These are phyloP conservation scores for Lepiota venenata DNA, from an alignment of 768 basidiomycete species.

Conservation along the genomic window DNA sequence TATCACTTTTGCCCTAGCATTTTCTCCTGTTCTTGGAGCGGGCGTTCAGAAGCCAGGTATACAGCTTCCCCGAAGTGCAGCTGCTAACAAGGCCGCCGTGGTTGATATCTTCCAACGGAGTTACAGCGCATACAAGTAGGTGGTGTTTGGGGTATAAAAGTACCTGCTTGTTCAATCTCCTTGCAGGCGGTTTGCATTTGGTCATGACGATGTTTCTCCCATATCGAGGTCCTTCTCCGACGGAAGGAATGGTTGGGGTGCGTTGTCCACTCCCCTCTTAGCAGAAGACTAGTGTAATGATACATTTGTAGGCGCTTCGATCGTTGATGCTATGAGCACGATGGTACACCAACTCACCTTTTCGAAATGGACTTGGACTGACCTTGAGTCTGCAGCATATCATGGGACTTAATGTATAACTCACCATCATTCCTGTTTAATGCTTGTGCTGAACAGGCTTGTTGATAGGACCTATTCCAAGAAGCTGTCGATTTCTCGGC, in stretches of 20 bases:
- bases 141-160: not conserved
- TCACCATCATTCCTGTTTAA: not conserved
- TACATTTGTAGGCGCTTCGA: constrained; percentile 51
- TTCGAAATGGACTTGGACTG: not conserved
- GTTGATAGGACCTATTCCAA: constrained; percentile 43
- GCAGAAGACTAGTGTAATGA: constrained; percentile 15
- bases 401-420: constrained; percentile 53
- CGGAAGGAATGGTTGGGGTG: constrained; percentile 43
- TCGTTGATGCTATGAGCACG: constrained; percentile 59
- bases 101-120: constrained; percentile 47
- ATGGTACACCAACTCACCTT: constrained; percentile 37
- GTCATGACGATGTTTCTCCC: constrained; percentile 61
- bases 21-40: constrained; percentile 21
- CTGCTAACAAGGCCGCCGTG: constrained; percentile 36
- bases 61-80: constrained; percentile 38
- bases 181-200: constrained; percentile 51
- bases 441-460: not conserved
- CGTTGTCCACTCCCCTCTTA: not conserved
- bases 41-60: constrained; percentile 43
- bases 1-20: not conserved
- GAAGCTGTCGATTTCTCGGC: constrained; percentile 52
- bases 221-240: constrained; percentile 28
- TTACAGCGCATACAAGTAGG: constrained; percentile 55
- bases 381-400: constrained; percentile 35
- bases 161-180: not conserved